Base-by-base conservation (phyloP, 2,329 filamentous ascomycete genomes). In the Fusarium continuum region DNA sequence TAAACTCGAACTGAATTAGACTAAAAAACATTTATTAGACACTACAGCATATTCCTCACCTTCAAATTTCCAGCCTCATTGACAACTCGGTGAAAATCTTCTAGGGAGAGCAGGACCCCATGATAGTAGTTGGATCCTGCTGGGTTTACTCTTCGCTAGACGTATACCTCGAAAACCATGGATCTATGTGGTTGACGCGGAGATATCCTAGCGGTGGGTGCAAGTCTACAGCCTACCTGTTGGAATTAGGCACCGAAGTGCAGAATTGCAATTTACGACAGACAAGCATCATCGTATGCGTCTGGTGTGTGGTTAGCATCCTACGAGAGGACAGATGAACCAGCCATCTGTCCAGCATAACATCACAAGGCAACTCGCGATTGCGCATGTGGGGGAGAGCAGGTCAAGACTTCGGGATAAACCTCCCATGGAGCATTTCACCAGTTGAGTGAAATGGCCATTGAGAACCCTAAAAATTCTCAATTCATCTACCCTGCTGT, bases 81-180 rank as follows among this genome's bases (percentile, higher is more conserved):
- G 80, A 80, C 72, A 76, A 75, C 85, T 86, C 81, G 79, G 82
- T 75, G 85, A 85, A 87, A 88, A 88, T 94, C 91, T 94, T 91
- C 90, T 88, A 89, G 88, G 82, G 82, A 93, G 90, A 84, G 78
- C 78, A 76, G 74, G 77, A 78, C 78, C 81, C 70, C 73, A 79
- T 85, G 80, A 84, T 77, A 81, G 76, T 73, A 70, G 66, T 65
- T 61, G 70, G 70, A 75, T 76, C 72, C 73, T 74, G 73, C 77
- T 77, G 70, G 75, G 73, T 79, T 95, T 84, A 72, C 78, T 97
- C 83, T 97, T 84, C 91, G 92, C 92, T 86, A 93, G 85, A 87
- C 88, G 91, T 96, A 88, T 97, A 97, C 89, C 92, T 92, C 87
- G 87, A 87, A 84, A 90, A 87, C 89, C 91, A 92, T 89, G 74